Evolutionary conservation across 345 rosid species (phyloP).

Genomic region (Melaleuca alternifolia): DNA sequence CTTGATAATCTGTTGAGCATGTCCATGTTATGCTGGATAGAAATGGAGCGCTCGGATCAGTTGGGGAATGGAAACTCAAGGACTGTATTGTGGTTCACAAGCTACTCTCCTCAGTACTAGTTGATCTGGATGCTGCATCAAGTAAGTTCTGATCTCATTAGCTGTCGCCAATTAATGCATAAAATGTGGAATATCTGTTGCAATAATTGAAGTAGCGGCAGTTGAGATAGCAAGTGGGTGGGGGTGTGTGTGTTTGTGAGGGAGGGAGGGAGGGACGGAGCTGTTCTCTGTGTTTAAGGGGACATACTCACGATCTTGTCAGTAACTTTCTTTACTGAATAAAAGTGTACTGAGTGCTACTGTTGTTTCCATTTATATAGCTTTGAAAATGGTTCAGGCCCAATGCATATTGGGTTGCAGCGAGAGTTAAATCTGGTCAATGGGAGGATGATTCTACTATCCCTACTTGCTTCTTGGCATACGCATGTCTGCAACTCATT

Average conservation of each 20-base stretch:
- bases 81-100: conserved; percentile 78
- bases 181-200: neutral
- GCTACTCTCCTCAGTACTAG: conserved; percentile 38
- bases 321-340: neutral
- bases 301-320: neutral
- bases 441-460: neutral
- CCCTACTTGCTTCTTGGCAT: neutral
- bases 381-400: neutral
- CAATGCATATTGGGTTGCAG: neutral
- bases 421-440: neutral
- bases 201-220: neutral
- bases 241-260: neutral
- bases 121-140: conserved; percentile 57
- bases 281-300: neutral
- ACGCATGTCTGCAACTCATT: neutral
- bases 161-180: neutral
- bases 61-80: conserved; percentile 69
- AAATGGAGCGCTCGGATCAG: conserved; percentile 51
- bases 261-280: neutral
- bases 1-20: neutral
- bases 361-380: neutral
- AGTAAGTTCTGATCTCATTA: conserved; percentile 40
- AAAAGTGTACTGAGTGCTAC: neutral
- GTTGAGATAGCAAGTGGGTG: neutral
- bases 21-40: conserved; percentile 18